Evolutionary conservation across 2,329 filamentous ascomycete genomes (phyloP), one percentile per base, ranked within the genome.

Genomic region (Exophiala mesophila): DNA sequence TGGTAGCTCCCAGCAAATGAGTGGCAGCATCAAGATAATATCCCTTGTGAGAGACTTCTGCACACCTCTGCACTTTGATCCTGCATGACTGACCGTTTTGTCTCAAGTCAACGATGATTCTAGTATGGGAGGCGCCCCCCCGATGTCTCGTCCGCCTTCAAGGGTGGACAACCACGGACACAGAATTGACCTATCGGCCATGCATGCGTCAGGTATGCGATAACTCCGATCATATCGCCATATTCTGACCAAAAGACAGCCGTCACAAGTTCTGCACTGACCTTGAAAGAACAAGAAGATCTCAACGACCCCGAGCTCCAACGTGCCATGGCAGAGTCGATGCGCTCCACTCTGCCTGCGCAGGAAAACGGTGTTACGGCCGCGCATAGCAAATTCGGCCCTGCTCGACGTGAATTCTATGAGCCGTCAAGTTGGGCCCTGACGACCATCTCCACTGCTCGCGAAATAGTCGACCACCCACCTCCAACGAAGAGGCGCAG

Each of bases 351-450:
- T 15, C 54, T 66, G 18, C 62, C 65, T n/a, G 59, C 59, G 20
- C 78, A 81, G 61, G 76, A 80, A 56, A 73, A 65, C 15, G 78
- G 78, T 2, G 64, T 77, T 10, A 66, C 72, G 7, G 63, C 59
- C 12, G 47, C 57, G 4, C 63, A 55, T 13, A 62, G 59, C 47
- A 57, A 68, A 8, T 79, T 80, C 57, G 70, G 73, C 4, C 76
- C 74, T 39, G 76, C 76, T 2, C 77, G 67, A 15, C 66, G 68
- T 44, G 69, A 71, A 17, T 58, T 73, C 48, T 79, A 80, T 55
- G 74, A 80, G 18, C 62, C 67, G 36, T 60, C 57, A 5, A 60
- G 68, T 13, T 82, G 78, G 78, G 74, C 74, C 2, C 61, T 82
- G 64, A 73, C 73, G 2, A 58, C 72, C 4, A 66, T 68, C 26